Evolutionary conservation across 2,329 filamentous ascomycete species (phyloP).

Genomic region (Fusarium sp.): DNA sequence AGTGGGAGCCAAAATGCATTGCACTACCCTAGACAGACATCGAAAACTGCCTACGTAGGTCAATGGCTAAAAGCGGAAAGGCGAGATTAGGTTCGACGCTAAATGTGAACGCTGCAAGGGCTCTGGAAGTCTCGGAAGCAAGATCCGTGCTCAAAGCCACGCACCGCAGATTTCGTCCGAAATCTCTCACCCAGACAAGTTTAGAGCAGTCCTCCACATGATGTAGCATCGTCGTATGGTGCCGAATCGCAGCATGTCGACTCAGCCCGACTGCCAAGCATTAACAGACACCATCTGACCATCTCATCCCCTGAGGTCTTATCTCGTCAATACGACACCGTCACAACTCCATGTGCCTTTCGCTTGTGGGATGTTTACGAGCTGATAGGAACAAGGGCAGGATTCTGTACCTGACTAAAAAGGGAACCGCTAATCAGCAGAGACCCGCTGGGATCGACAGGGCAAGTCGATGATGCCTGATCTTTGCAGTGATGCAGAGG

Average conservation of each 20-base stretch:
- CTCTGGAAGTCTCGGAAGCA: neutral
- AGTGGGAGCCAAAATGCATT: too few species aligned
- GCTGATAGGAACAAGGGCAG: slow-evolving; percentile 6
- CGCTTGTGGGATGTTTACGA: neutral
- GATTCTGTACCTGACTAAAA: slow-evolving; percentile 22
- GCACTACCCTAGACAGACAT: neutral
- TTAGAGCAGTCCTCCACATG: too few species aligned
- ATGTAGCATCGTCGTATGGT: too few species aligned
- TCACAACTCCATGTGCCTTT: neutral
- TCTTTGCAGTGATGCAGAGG: neutral
- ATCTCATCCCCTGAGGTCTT: neutral
- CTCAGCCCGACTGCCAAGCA: neutral
- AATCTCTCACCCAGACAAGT: too few species aligned
- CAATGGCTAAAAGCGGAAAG: too few species aligned
- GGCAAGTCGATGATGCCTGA: slow-evolving; percentile 8
- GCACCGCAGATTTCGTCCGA: neutral
- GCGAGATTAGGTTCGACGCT: neutral
- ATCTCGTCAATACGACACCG: neutral
- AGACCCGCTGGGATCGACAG: slow-evolving; percentile 14
- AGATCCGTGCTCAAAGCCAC: neutral
- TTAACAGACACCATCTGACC: neutral
- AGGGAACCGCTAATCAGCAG: neutral
- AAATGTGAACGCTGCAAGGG: slow-evolving; percentile 5
- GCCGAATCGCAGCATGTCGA: neutral
- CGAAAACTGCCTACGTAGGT: too few species aligned